Conservation (phyloP, 2,329 filamentous ascomycete genomes). For the Colletotrichum coccodes region DNA sequence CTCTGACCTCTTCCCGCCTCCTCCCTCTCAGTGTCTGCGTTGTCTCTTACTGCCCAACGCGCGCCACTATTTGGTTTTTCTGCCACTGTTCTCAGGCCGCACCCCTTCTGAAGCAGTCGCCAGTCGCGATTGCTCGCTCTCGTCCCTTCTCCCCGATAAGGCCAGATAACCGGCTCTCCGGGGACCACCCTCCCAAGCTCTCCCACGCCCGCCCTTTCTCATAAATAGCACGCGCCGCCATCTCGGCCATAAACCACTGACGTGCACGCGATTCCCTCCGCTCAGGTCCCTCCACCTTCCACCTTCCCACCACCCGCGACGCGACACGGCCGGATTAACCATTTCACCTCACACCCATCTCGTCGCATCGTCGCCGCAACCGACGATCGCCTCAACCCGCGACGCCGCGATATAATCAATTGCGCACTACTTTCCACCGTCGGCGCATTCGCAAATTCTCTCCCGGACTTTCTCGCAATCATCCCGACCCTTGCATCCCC, state of each 20-base stretch:
- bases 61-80: constrained; percentile 47
- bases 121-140: constrained; percentile 25
- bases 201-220: constrained; percentile 45
- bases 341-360: background rate
- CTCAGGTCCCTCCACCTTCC: constrained; percentile 43
- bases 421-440: constrained; percentile 5
- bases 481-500: background rate
- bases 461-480: background rate
- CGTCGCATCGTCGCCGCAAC: background rate
- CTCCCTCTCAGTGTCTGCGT: constrained; percentile 27
- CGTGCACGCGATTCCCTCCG: constrained; percentile 58
- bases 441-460: constrained; percentile 4
- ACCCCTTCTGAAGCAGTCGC: constrained; percentile 28
- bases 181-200: constrained; percentile 40
- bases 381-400: constrained; percentile 5
- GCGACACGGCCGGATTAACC: constrained; percentile 23
- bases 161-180: constrained; percentile 47
- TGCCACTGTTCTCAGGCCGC: constrained; percentile 29
- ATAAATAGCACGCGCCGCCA: constrained; percentile 59
- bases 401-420: background rate
- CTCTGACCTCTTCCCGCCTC: constrained; percentile 30
- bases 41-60: constrained; percentile 38
- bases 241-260: constrained; percentile 54
- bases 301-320: constrained; percentile 14
- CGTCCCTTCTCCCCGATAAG: constrained; percentile 48